A percentile compares a stretch with the other conserved stretches of the same genome.
phyloP scores from a whole-genome alignment of 129 eudicot species.

The Silybum marianum region DNA sequence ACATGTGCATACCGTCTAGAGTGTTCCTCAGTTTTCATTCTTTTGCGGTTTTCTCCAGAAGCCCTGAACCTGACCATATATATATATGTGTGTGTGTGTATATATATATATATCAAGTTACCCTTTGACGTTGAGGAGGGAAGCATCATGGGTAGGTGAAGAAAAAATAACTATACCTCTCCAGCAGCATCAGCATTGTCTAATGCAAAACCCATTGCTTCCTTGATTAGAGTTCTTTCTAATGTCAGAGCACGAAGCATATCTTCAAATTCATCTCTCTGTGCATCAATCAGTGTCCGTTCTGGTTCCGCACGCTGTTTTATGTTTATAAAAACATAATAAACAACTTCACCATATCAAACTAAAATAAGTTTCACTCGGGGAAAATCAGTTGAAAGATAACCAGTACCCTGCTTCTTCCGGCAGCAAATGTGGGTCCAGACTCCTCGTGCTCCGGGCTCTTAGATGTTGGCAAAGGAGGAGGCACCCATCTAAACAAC shows the following conservation, averaged over 20 bases:
- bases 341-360: background rate
- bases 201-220: slow-evolving; percentile 81
- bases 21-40: too few relatives aligned
- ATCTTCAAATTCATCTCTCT: slow-evolving; percentile 98
- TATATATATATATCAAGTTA: too few relatives aligned
- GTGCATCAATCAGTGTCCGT: slow-evolving; percentile 78
- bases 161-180: slow-evolving; percentile 48
- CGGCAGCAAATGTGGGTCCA: slow-evolving; percentile 70
- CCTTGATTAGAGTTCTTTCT: slow-evolving; percentile 87
- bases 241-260: slow-evolving; percentile 93
- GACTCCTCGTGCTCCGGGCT: slow-evolving; percentile 63
- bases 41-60: too few relatives aligned
- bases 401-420: slow-evolving; percentile 66
- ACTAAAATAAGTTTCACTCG: background rate
- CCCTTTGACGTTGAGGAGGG: background rate
- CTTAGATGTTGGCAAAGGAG: slow-evolving; percentile 58
- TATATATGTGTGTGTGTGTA: too few relatives aligned
- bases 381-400: background rate
- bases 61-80: too few relatives aligned
- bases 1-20: too few relatives aligned
- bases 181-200: slow-evolving; percentile 90
- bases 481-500: slow-evolving; percentile 70
- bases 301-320: slow-evolving; percentile 90
- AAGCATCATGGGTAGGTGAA: background rate
- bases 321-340: slow-evolving; percentile 30